phyloP scores from a whole-genome alignment of 2,329 filamentous ascomycete species.

The Orbilia blumenaviensis region DNA sequence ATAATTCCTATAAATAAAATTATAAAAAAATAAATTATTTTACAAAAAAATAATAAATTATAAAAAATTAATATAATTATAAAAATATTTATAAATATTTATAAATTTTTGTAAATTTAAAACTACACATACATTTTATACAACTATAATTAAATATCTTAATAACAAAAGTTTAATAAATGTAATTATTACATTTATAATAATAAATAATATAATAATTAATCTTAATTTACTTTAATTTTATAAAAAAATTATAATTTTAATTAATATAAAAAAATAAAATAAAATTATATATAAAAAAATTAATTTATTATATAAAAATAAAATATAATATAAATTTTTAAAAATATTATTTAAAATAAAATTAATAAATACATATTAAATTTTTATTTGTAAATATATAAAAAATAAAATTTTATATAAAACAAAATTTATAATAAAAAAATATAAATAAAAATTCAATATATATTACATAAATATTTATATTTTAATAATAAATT shows the following conservation, averaged over 20 bases:
- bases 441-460: neutral
- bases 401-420: neutral
- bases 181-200: neutral
- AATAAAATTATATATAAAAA: constrained; percentile 6
- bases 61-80: too few relatives aligned
- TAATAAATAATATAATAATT: neutral
- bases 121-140: neutral
- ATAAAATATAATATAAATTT: constrained; percentile 28
- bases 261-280: neutral
- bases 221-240: neutral
- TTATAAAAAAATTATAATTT: neutral
- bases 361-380: neutral
- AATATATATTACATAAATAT: neutral
- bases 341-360: constrained; percentile 59
- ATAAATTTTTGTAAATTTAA: too few relatives aligned
- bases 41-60: neutral
- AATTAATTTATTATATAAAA: constrained; percentile 56
- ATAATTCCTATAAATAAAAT: neutral
- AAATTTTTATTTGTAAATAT: neutral
- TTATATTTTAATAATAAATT: neutral
- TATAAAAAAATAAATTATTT: neutral
- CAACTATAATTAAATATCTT: neutral
- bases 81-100: too few relatives aligned
- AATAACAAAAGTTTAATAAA: neutral
- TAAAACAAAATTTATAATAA: neutral